These are phyloP conservation scores for Fraxinus xanthoxyloides DNA, from an alignment of 305 asterid genomes.

Conservation along the genomic window DNA sequence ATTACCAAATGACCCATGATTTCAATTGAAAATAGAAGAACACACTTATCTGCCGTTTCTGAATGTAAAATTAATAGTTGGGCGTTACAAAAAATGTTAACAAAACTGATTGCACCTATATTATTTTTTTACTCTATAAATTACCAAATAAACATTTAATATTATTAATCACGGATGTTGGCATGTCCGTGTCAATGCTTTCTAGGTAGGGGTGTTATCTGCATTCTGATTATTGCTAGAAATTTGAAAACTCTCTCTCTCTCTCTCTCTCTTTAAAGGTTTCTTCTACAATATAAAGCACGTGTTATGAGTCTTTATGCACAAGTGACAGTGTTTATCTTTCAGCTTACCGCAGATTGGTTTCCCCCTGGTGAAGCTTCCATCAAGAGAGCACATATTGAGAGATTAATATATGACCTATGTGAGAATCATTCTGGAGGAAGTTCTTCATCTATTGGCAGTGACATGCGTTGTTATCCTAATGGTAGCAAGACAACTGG, in stretches of 20 bases:
- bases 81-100: neutral
- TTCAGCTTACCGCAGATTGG: slow-evolving; percentile 85
- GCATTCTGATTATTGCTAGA: slow-evolving; percentile 12
- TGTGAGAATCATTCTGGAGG: slow-evolving; percentile 47
- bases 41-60: neutral
- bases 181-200: neutral
- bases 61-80: neutral
- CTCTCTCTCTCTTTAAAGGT: too few relatives aligned
- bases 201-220: neutral
- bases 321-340: slow-evolving; percentile 12
- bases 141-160: neutral
- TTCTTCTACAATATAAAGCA: slow-evolving; percentile 3
- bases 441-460: slow-evolving; percentile 41
- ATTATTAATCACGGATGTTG: neutral
- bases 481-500: slow-evolving; percentile 22
- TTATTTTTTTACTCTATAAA: neutral
- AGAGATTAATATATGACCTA: slow-evolving; percentile 63
- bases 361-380: slow-evolving; percentile 84
- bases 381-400: slow-evolving; percentile 63
- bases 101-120: neutral
- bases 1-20: neutral
- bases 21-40: neutral
- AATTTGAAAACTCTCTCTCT: neutral
- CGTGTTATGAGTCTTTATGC: slow-evolving; percentile 8
- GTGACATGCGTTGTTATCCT: slow-evolving; percentile 32